Evolutionary conservation across 2,329 filamentous ascomycete genomes (phyloP).

Genomic region (Verticillium alfalfae): DNA sequence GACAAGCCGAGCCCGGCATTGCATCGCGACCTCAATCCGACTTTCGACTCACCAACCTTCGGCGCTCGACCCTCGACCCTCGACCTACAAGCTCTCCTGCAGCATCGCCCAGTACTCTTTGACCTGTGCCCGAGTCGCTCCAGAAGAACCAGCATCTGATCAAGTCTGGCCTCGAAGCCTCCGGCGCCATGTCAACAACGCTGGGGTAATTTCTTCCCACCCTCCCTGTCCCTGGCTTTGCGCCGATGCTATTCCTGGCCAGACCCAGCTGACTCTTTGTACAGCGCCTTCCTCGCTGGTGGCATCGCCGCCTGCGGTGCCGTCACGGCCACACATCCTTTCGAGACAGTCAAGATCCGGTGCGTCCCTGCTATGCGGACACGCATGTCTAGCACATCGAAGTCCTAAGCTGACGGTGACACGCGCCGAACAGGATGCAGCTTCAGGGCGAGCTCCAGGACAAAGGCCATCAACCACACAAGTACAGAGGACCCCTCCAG

Average conservation of each 20-base stretch:
- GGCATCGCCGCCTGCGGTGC: conserved; percentile 96
- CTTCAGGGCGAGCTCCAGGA: conserved; percentile 90
- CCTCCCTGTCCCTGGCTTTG: not conserved
- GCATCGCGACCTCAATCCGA: not conserved
- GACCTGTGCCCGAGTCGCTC: not conserved
- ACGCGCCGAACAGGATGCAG: conserved; percentile 62
- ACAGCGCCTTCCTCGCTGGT: conserved; percentile 85
- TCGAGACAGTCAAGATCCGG: conserved; percentile 99
- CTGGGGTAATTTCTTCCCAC: conserved; percentile 26
- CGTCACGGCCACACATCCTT: conserved; percentile 94
- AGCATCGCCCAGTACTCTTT: not conserved
- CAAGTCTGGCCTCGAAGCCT: conserved; percentile 1
- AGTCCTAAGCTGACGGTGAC: conserved; percentile 5
- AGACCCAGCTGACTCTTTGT: conserved; percentile 5
- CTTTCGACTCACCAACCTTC: not conserved
- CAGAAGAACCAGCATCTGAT: not conserved
- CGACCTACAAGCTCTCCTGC: not conserved
- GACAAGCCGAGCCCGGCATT: not conserved
- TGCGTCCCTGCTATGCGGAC: conserved; percentile 31
- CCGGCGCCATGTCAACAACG: conserved; percentile 44
- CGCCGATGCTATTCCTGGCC: not conserved
- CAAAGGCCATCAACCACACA: conserved; percentile 76
- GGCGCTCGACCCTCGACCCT: not conserved
- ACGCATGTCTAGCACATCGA: not conserved
- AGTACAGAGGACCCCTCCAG: conserved; percentile 89